Conservation (phyloP, 371 early-diverging fungal genomes). For the Umbelopsis sp. region DNA sequence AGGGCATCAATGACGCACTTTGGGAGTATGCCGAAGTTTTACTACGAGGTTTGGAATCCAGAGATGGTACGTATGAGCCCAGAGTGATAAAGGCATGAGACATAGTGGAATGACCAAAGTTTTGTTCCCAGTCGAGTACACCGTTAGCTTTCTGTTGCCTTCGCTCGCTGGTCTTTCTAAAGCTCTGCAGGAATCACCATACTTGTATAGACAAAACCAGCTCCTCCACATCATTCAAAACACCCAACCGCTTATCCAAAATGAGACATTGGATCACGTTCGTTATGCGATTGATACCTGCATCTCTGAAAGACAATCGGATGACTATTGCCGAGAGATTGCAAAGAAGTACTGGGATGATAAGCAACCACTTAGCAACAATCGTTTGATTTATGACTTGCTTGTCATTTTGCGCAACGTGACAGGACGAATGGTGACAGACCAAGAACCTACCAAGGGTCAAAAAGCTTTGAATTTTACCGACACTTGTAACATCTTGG, state of each 20-base stretch:
- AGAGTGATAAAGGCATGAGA: neutral
- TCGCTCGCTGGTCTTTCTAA: conserved; percentile 68
- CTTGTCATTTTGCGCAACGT: conserved; percentile 57
- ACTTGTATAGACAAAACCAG: conserved; percentile 52
- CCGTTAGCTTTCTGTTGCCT: conserved; percentile 67
- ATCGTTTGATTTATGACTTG: conserved; percentile 58
- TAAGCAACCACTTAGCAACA: conserved; percentile 51
- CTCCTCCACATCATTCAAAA: conserved; percentile 54
- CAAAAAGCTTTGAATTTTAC: conserved; percentile 42
- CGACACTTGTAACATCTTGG: conserved; percentile 46
- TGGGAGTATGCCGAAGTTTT: conserved; percentile 36
- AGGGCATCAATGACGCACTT: conserved; percentile 36
- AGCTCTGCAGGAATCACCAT: conserved; percentile 62
- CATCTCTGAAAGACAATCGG: conserved; percentile 3
- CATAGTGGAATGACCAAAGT: neutral
- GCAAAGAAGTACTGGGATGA: conserved; percentile 50
- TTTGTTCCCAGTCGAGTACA: conserved; percentile 44
- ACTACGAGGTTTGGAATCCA: conserved; percentile 23
- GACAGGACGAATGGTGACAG: conserved; percentile 48
- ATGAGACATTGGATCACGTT: conserved; percentile 57
- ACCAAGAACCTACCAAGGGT: conserved; percentile 26
- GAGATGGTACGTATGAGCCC: conserved; percentile 13
- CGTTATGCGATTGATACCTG: conserved; percentile 54
- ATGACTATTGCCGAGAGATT: conserved; percentile 32
- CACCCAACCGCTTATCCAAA: conserved; percentile 56